Percentiles rank a stretch among this genome's conserved stretches.
Conservation (phyloP, 331 rosid species). For the Quercus phellos region DNA sequence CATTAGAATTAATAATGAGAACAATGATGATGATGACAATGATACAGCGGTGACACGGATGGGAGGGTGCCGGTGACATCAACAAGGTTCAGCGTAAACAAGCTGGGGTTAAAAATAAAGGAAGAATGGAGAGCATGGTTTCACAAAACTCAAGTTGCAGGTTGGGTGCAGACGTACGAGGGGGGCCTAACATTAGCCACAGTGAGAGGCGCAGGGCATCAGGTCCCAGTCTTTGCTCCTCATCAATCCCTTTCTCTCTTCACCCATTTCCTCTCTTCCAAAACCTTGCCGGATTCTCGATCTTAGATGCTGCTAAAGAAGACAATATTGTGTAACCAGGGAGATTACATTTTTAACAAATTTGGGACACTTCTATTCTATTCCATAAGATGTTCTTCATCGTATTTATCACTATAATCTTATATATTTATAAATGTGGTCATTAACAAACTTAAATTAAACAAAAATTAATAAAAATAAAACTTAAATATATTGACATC, state of each 20-base stretch:
- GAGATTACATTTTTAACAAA: not conserved
- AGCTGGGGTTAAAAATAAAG: slow-evolving; percentile 35
- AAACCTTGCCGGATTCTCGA: slow-evolving; percentile 38
- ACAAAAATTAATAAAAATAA: too few relatives aligned
- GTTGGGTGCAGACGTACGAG: slow-evolving; percentile 53
- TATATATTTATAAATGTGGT: too few relatives aligned
- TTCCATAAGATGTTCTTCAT: too few relatives aligned
- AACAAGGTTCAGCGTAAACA: slow-evolving; percentile 52
- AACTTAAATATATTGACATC: too few relatives aligned
- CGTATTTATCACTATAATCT: too few relatives aligned
- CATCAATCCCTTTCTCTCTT: slow-evolving; percentile 48
- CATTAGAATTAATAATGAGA: too few relatives aligned
- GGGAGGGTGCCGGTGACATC: slow-evolving; percentile 67
- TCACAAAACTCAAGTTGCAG: slow-evolving; percentile 44
- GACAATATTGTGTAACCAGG: too few relatives aligned
- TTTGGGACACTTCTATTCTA: not conserved
- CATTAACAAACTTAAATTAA: too few relatives aligned
- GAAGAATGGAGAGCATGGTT: slow-evolving; percentile 65
- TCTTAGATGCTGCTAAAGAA: slow-evolving; percentile 8
- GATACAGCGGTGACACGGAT: slow-evolving; percentile 58
- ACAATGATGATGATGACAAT: too few relatives aligned
- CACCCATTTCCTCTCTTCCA: slow-evolving; percentile 49
- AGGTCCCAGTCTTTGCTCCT: slow-evolving; percentile 51
- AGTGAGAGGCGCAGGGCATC: slow-evolving; percentile 73
- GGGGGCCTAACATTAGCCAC: slow-evolving; percentile 53